Base-by-base conservation (phyloP, 345 rosid genomes). In the Geranium rotundifolium region DNA sequence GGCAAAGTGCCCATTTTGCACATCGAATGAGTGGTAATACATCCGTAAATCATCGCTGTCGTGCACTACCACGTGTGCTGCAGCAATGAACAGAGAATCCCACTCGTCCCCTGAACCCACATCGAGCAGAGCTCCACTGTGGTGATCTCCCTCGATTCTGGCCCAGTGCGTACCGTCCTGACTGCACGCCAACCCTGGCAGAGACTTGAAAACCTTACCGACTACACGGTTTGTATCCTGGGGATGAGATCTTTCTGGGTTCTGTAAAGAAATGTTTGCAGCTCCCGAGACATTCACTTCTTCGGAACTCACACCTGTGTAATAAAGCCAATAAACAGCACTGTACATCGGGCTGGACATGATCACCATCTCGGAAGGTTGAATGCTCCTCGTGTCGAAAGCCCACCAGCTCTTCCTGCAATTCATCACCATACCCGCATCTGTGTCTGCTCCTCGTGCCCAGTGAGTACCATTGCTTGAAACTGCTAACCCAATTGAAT, bases 111-210 rank as follows among this genome's bases (percentile, higher is more conserved):
- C 85, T 20, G 75, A 57, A 46, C 97, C 97, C 23, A 84, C 86
- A 72, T 88, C 96, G 19, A 88, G 84, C 74, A 91, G 60, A 15
- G 91, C 90, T 34, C 89, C 91, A 62, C 90, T 85, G 56, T 86
- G 90, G 71, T 88, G 87, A 59, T 86, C 91, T 49, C 97, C 91
- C 78, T 91, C 95, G 64, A 91, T 86, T 73, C 90, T 86, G 54
- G 91, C 96, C 97, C 96, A 91, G 58, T 88, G 79, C 68, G 88
- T 80, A 63, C 90, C 96, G 64, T 91, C 95, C 63, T 88, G 96
- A 71, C 96, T 91, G 29, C 83, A 86, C 19, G 90, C 95, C 56
- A 91, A 72, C 3, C 96, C 96, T 1, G 90, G 91, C 39, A 80
- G 82, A 13, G 90, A 84, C 73, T 74, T 79, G 19, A 59, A 73